These are phyloP conservation scores for Sanghuangporus sanghuang DNA, from an alignment of 1,284 basidiomycete species.

Conservation along the genomic window DNA sequence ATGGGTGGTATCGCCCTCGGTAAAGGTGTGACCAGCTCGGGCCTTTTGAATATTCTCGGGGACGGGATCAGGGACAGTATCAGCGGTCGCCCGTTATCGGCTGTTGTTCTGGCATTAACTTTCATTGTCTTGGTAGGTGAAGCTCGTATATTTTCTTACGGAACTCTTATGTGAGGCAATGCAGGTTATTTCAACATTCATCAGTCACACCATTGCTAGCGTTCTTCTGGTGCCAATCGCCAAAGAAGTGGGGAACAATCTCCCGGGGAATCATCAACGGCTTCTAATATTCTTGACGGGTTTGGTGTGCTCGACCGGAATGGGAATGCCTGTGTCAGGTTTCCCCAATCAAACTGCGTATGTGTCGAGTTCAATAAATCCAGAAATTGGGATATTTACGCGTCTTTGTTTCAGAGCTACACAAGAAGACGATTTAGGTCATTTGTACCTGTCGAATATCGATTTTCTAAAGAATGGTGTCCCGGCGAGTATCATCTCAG, in stretches of 20 bases:
- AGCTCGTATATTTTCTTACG: constrained; percentile 20
- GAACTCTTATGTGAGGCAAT: constrained; percentile 14
- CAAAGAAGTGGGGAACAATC: constrained; percentile 77
- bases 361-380: constrained; percentile 25
- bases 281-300: constrained; percentile 90
- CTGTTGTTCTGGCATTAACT: constrained; percentile 82
- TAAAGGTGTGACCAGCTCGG: constrained; percentile 89
- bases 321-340: constrained; percentile 97
- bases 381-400: not conserved
- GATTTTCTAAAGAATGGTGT: constrained; percentile 95
- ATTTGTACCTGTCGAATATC: constrained; percentile 76
- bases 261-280: constrained; percentile 62
- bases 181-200: constrained; percentile 81
- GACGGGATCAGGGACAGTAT: constrained; percentile 65
- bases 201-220: constrained; percentile 95
- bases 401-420: constrained; percentile 56
- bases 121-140: constrained; percentile 77
- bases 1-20: constrained; percentile 99
- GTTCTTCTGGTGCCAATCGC: constrained; percentile 96
- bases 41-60: constrained; percentile 80
- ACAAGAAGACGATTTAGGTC: constrained; percentile 93
- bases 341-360: constrained; percentile 97
- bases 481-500: constrained; percentile 85
- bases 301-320: constrained; percentile 90
- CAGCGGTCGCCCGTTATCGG: constrained; percentile 69